Percentiles rank a stretch among this genome's conserved stretches.
phyloP scores from a whole-genome alignment of 192 early-diverging fungal genomes.

The Entrophospora sp. region DNA sequence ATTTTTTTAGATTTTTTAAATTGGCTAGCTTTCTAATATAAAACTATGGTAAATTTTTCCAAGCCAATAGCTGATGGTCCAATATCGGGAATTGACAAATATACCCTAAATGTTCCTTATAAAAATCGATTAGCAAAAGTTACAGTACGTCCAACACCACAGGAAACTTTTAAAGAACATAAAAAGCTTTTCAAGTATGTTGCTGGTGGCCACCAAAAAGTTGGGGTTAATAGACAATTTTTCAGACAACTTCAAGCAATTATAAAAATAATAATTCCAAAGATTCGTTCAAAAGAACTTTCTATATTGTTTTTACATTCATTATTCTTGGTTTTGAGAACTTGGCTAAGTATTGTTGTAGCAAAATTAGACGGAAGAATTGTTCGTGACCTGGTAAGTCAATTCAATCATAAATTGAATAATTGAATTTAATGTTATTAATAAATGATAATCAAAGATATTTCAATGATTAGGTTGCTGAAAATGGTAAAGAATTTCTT shows the following conservation, averaged over 20 bases:
- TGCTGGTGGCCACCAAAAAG: conserved; percentile 30
- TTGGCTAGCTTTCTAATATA: no score
- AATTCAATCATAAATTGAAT: not conserved
- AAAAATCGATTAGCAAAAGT: conserved; percentile 13
- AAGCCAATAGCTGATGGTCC: conserved; percentile 20
- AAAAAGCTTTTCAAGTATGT: conserved; percentile 33
- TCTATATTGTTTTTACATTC: conserved; percentile 74
- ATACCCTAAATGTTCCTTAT: conserved; percentile 11
- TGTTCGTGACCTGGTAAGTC: conserved; percentile 83
- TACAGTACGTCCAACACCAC: conserved; percentile 20
- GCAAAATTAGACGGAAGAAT: conserved; percentile 89
- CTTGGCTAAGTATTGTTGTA: conserved; percentile 86
- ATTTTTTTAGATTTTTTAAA: no score
- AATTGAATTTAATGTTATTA: not conserved
- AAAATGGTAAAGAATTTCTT: conserved; percentile 70
- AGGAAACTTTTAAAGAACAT: conserved; percentile 33
- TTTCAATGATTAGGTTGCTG: conserved; percentile 50
- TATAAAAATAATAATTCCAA: conserved; percentile 74
- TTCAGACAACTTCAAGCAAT: conserved; percentile 60
- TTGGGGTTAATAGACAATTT: conserved; percentile 54
- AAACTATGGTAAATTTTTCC: conserved; percentile 25
- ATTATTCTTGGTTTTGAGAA: conserved; percentile 78
- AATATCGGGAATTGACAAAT: conserved; percentile 6
- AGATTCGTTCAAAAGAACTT: conserved; percentile 69
- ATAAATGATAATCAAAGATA: not conserved